A percentile compares a stretch with the other conserved stretches of the same genome.
Conservation (phyloP, 192 early-diverging fungal genomes). For the Gonapodya sp. region DNA sequence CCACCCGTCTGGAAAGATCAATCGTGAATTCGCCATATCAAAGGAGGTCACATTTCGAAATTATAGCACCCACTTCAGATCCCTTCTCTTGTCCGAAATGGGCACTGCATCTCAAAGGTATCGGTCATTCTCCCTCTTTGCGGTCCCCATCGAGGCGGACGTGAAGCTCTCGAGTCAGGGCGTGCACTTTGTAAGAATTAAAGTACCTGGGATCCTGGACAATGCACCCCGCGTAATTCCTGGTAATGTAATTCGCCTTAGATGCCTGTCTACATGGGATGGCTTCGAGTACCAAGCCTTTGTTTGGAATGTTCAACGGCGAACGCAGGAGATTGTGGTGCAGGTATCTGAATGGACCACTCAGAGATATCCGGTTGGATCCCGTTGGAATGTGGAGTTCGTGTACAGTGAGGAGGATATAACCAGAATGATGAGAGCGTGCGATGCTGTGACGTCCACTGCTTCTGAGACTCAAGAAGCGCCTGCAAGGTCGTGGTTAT, state of each 20-base stretch:
- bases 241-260: neutral
- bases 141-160: neutral
- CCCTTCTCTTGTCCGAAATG: neutral
- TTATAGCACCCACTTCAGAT: neutral
- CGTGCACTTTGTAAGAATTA: neutral
- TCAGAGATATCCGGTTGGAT: neutral
- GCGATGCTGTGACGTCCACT: too few relatives aligned
- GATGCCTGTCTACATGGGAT: neutral
- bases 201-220: neutral
- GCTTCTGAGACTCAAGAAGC: neutral
- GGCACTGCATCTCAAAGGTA: neutral
- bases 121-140: neutral
- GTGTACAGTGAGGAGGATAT: neutral
- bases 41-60: neutral
- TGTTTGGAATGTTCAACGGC: neutral
- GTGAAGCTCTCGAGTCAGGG: neutral
- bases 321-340: neutral
- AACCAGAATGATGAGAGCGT: neutral
- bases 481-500: neutral
- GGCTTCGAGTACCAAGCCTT: neutral
- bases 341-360: neutral
- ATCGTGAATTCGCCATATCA: neutral
- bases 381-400: neutral
- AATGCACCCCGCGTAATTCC: neutral
- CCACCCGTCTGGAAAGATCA: neutral